phyloP scores from a whole-genome alignment of 495 filamentous ascomycete genomes.

The Penicillium maclennaniae region DNA sequence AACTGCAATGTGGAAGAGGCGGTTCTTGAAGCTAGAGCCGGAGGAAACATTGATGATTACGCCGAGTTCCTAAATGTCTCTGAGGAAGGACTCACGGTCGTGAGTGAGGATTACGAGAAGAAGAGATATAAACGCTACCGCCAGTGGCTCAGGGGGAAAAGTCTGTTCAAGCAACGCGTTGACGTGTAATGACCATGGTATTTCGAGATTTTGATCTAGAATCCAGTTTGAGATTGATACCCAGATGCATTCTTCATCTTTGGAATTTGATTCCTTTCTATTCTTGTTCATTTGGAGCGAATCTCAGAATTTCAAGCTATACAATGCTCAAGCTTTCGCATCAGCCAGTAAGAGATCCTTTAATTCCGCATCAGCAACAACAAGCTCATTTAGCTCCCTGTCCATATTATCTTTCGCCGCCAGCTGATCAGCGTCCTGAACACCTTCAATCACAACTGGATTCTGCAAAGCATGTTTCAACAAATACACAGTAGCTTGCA shows the following conservation, averaged over 20 bases:
- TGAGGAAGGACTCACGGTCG: slow-evolving; percentile 84
- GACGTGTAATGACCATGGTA: slow-evolving; percentile 43
- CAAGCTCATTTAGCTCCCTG: slow-evolving; percentile 32
- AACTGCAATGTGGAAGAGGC: slow-evolving; percentile 40
- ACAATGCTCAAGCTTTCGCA: slow-evolving; percentile 1
- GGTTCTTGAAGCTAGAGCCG: slow-evolving; percentile 37
- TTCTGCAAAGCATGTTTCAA: slow-evolving; percentile 37
- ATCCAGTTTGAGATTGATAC: slow-evolving; percentile 19
- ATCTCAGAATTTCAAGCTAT: background rate
- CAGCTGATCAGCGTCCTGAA: slow-evolving; percentile 17
- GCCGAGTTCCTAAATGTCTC: slow-evolving; percentile 67
- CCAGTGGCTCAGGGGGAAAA: slow-evolving; percentile 91
- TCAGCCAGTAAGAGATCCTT: slow-evolving; percentile 25
- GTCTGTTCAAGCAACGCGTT: slow-evolving; percentile 85
- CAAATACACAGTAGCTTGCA: slow-evolving; percentile 40
- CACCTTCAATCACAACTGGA: slow-evolving; percentile 9
- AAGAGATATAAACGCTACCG: slow-evolving; percentile 94
- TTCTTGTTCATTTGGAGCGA: background rate
- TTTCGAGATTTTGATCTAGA: slow-evolving; percentile 8
- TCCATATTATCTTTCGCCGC: slow-evolving; percentile 25
- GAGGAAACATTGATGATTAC: slow-evolving; percentile 72
- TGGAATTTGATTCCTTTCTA: background rate
- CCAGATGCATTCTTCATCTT: slow-evolving; percentile 4
- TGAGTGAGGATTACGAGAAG: slow-evolving; percentile 75
- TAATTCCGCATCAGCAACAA: slow-evolving; percentile 35